A percentile compares a stretch with the other conserved stretches of the same genome.
phyloP scores from a whole-genome alignment of 768 basidiomycete genomes.

The Lepiota subincarnata region DNA sequence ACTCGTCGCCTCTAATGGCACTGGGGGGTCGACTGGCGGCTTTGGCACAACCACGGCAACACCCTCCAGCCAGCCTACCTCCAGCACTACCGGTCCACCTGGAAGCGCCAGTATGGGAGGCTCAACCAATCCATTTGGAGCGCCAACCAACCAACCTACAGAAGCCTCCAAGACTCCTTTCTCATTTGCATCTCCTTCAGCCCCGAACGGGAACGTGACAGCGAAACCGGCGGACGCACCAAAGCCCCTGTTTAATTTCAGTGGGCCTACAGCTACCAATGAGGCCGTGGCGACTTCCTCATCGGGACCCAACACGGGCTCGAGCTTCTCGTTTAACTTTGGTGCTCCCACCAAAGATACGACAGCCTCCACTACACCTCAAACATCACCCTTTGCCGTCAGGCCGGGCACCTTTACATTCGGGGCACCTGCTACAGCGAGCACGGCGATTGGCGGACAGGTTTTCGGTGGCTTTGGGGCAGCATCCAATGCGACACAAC shows the following conservation, averaged over 20 bases:
- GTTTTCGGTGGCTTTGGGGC: too few species aligned
- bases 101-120: neutral
- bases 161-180: too few species aligned
- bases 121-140: neutral
- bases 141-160: neutral
- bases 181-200: too few species aligned
- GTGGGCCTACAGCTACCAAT: neutral
- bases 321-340: slow-evolving; percentile 15
- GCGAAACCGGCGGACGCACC: slow-evolving; percentile 14
- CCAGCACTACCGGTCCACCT: neutral
- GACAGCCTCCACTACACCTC: slow-evolving; percentile 18
- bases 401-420: neutral
- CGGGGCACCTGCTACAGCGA: too few species aligned
- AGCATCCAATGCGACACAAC: too few species aligned
- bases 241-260: slow-evolving; percentile 14
- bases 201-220: too few species aligned
- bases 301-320: too few species aligned
- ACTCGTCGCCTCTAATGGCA: neutral
- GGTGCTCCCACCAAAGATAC: slow-evolving; percentile 3
- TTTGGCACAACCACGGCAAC: neutral
- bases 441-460: too few species aligned
- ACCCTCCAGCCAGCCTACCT: neutral
- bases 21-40: neutral
- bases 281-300: neutral
- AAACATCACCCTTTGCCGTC: slow-evolving; percentile 18